Percentiles rank a stretch among this genome's conserved stretches.
phyloP scores from a whole-genome alignment of 2,329 filamentous ascomycete species.

The Tetracladium maxilliforme region DNA sequence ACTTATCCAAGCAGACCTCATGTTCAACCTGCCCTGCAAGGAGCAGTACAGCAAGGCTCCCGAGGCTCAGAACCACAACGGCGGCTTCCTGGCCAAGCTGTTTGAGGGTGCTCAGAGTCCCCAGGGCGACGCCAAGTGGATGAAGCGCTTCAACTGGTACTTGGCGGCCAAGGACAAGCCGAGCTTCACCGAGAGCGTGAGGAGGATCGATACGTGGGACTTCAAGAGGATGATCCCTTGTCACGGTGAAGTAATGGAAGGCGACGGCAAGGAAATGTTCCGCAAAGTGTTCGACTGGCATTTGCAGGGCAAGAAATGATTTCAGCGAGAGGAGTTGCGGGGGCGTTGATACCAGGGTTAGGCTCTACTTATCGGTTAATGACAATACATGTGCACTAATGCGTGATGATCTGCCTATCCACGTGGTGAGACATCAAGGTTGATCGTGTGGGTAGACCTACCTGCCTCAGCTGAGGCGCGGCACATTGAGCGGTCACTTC shows the following conservation, averaged over 20 bases:
- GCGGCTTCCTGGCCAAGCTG: constrained; percentile 44
- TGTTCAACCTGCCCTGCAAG: constrained; percentile 79
- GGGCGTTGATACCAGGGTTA: too few relatives aligned
- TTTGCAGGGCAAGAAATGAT: constrained; percentile 41
- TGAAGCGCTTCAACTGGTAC: constrained; percentile 79
- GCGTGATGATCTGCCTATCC: too few relatives aligned
- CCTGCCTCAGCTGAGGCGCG: too few relatives aligned
- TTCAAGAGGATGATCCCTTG: constrained; percentile 80
- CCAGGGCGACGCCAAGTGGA: constrained; percentile 49
- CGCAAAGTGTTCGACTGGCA: constrained; percentile 75
- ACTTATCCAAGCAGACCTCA: constrained; percentile 75
- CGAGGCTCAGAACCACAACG: constrained; percentile 24
- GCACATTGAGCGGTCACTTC: too few relatives aligned
- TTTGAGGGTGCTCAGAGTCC: constrained; percentile 43
- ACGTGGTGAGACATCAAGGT: too few relatives aligned
- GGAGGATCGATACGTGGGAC: constrained; percentile 63
- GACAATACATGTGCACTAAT: too few relatives aligned
- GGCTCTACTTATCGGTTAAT: too few relatives aligned
- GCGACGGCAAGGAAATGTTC: constrained; percentile 58
- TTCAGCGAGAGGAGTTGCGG: too few relatives aligned
- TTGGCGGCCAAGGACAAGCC: constrained; percentile 42
- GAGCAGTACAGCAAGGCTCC: constrained; percentile 65
- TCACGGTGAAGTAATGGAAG: constrained; percentile 80
- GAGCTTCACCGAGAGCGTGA: constrained; percentile 56
- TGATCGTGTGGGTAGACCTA: too few relatives aligned